Evolutionary conservation across 805 yeast species (phyloP).

Genomic region (Hanseniaspora nectarophila): DNA sequence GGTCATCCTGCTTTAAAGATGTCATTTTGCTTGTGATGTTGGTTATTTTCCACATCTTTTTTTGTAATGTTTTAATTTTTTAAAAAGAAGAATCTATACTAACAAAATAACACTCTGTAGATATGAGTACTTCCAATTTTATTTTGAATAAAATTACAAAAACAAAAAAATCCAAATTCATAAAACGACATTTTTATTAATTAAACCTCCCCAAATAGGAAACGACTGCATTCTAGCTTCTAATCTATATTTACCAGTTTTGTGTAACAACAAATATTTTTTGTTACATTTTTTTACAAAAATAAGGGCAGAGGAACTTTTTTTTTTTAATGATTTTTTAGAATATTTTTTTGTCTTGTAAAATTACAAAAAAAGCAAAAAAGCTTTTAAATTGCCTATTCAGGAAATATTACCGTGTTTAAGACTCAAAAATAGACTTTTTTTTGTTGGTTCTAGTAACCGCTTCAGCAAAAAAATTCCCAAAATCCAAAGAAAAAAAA

Average conservation of each 20-base stretch:
- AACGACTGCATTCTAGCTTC: too few relatives aligned
- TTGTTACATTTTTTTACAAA: not conserved
- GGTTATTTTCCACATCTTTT: not conserved
- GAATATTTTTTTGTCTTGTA: too few relatives aligned
- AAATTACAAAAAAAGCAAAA: not conserved
- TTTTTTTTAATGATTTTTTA: too few relatives aligned
- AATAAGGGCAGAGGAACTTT: not conserved
- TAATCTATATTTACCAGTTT: not conserved
- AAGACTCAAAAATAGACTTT: too few relatives aligned
- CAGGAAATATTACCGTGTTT: too few relatives aligned
- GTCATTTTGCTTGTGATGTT: not conserved
- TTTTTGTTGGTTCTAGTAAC: too few relatives aligned
- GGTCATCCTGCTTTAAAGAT: not conserved
- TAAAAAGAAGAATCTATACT: not conserved
- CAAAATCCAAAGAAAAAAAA: too few relatives aligned
- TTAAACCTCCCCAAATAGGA: not conserved
- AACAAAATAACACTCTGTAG: too few relatives aligned
- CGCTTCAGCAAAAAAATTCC: too few relatives aligned
- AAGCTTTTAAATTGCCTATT: too few relatives aligned
- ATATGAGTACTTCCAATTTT: too few relatives aligned
- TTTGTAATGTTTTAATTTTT: not conserved
- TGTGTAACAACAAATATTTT: not conserved
- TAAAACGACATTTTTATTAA: too few relatives aligned
- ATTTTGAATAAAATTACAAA: not conserved
- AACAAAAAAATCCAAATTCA: not conserved